Conservation (phyloP, 352 stramenopile genomes). For the Phytophthora idaei region DNA sequence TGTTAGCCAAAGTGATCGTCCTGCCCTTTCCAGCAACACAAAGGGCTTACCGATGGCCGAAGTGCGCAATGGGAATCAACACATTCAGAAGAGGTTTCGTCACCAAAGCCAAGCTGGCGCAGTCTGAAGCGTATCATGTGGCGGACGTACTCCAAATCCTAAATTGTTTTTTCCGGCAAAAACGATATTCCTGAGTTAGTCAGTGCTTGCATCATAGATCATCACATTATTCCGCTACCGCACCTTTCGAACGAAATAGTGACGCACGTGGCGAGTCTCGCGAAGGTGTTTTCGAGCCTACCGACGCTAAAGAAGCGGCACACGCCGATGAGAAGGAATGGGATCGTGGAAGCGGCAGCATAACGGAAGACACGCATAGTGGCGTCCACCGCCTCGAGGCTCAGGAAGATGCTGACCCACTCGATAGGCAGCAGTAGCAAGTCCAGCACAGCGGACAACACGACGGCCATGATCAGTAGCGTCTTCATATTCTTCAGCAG, state of each 20-base stretch:
- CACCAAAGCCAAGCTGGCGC: conserved; percentile 47
- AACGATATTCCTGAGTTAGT: neutral
- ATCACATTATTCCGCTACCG: neutral
- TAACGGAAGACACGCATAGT: conserved; percentile 61
- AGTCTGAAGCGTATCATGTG: conserved; percentile 54
- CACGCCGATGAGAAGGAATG: conserved; percentile 58
- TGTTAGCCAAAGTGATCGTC: neutral
- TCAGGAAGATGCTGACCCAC: conserved; percentile 55
- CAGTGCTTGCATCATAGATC: neutral
- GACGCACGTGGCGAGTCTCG: conserved; percentile 52
- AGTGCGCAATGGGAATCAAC: conserved; percentile 58
- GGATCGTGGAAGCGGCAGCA: conserved; percentile 52
- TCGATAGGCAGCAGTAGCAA: conserved; percentile 62
- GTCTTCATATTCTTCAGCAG: conserved; percentile 46
- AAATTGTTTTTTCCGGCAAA: conserved; percentile 57
- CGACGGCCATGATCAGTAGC: conserved; percentile 53
- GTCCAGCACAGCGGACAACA: conserved; percentile 56
- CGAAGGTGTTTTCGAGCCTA: conserved; percentile 75
- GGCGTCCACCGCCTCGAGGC: conserved; percentile 46
- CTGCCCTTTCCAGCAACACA: neutral
- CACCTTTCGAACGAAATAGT: conserved; percentile 52
- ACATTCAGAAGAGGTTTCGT: conserved; percentile 55
- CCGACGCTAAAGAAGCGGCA: conserved; percentile 62
- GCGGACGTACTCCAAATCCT: conserved; percentile 74
- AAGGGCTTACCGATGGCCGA: conserved; percentile 59